These are phyloP conservation scores for Sordaria brevicollis DNA, from an alignment of 495 filamentous ascomycete genomes.

Conservation along the genomic window DNA sequence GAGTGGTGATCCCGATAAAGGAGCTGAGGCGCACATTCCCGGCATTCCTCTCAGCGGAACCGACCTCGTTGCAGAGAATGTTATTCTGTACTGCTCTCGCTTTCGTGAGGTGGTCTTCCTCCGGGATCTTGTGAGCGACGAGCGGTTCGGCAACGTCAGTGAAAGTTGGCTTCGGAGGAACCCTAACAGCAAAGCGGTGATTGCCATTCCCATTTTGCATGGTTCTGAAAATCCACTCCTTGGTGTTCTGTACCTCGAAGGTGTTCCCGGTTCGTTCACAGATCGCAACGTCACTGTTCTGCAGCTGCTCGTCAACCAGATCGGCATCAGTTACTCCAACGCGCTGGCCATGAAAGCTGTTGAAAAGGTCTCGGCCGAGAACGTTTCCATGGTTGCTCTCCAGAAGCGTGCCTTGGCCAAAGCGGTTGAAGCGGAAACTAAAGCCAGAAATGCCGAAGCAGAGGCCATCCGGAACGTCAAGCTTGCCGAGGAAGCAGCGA, in stretches of 20 bases:
- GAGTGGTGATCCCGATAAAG: slow-evolving; percentile 57
- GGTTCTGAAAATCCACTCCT: slow-evolving; percentile 56
- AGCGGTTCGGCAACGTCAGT: slow-evolving; percentile 74
- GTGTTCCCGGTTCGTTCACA: slow-evolving; percentile 74
- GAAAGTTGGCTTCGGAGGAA: slow-evolving; percentile 59
- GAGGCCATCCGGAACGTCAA: slow-evolving; percentile 80
- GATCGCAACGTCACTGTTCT: slow-evolving; percentile 79
- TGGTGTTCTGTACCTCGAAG: slow-evolving; percentile 79
- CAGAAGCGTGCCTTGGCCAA: slow-evolving; percentile 75
- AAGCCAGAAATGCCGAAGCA: slow-evolving; percentile 72
- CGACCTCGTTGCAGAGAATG: slow-evolving; percentile 57
- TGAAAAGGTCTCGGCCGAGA: slow-evolving; percentile 68
- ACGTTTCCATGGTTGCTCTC: slow-evolving; percentile 77
- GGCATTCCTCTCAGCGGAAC: slow-evolving; percentile 57
- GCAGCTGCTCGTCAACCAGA: slow-evolving; percentile 79
- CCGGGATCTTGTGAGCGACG: slow-evolving; percentile 72
- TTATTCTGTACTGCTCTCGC: slow-evolving; percentile 71
- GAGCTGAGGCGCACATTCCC: slow-evolving; percentile 50
- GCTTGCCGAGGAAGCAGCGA: slow-evolving; percentile 82
- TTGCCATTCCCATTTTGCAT: slow-evolving; percentile 77
- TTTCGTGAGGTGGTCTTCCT: slow-evolving; percentile 79
- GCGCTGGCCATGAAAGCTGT: slow-evolving; percentile 74
- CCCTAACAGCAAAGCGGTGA: slow-evolving; percentile 64
- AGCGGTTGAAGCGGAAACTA: slow-evolving; percentile 69
- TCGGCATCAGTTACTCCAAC: slow-evolving; percentile 81